Evolutionary conservation across 1,284 basidiomycete genomes (phyloP).

Genomic region (Porogramme epimiltina): DNA sequence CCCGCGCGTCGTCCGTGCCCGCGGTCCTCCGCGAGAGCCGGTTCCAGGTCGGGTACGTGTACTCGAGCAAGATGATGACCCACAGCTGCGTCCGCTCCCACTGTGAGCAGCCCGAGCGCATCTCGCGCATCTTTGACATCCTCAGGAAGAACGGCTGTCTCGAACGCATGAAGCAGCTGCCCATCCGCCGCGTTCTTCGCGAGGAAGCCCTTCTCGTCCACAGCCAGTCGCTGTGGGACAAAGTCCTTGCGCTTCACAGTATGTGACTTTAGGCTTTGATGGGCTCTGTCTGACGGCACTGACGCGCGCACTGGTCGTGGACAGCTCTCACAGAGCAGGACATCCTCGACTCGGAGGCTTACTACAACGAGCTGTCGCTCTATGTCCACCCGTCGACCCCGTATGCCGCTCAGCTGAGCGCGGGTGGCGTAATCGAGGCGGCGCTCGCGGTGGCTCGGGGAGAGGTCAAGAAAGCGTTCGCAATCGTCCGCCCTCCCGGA

Average conservation of each 20-base stretch:
- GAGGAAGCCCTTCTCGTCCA: conserved; percentile 91
- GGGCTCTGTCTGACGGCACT: not conserved
- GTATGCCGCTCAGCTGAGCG: conserved; percentile 83
- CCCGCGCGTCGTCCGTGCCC: conserved; percentile 23
- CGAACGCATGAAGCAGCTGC: conserved; percentile 76
- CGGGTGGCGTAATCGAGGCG: conserved; percentile 94
- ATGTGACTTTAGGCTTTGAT: conserved; percentile 17
- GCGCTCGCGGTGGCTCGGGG: conserved; percentile 85
- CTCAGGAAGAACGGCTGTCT: conserved; percentile 67
- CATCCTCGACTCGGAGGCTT: conserved; percentile 70
- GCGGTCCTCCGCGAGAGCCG: conserved; percentile 13
- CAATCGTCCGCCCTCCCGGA: conserved; percentile 95
- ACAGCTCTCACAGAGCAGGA: conserved; percentile 75
- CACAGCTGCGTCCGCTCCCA: conserved; percentile 74
- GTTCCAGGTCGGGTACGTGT: conserved; percentile 78
- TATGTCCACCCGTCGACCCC: conserved; percentile 91
- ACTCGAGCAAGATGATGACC: conserved; percentile 85
- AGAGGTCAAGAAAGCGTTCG: conserved; percentile 86
- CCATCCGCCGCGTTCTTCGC: conserved; percentile 71
- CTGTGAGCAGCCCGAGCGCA: conserved; percentile 89
- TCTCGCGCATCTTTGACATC: conserved; percentile 75
- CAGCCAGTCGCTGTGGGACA: conserved; percentile 88
- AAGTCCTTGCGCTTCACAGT: conserved; percentile 81
- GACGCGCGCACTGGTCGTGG: not conserved
- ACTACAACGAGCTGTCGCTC: conserved; percentile 88